These are phyloP conservation scores for Ottelia alismoides DNA, from an alignment of 106 monocot species.

Conservation along the genomic window DNA sequence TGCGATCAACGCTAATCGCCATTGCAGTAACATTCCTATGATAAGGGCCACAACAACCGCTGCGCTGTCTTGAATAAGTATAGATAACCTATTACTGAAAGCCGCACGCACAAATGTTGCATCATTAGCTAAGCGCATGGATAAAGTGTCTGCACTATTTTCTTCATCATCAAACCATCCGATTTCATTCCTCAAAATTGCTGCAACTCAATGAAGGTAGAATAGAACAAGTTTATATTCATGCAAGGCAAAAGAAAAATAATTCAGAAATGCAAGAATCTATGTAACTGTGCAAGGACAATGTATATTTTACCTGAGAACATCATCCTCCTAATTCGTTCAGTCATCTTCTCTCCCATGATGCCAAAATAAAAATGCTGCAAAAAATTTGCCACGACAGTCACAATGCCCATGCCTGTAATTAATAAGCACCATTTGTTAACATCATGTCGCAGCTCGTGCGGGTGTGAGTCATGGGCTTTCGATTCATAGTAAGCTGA, in stretches of 20 bases:
- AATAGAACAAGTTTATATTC: background rate
- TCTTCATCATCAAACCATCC: slow-evolving; percentile 97
- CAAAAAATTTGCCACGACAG: slow-evolving; percentile 83
- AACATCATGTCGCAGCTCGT: slow-evolving; percentile 51
- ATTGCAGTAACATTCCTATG: slow-evolving; percentile 72
- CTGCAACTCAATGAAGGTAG: slow-evolving; percentile 13
- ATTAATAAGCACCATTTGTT: slow-evolving; percentile 88
- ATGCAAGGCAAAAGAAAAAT: background rate
- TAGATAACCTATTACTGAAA: slow-evolving; percentile 89
- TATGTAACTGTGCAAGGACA: background rate
- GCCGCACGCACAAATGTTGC: slow-evolving; percentile 95
- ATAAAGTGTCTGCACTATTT: slow-evolving; percentile 78
- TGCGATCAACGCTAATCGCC: slow-evolving; percentile 80
- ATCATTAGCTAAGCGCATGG: slow-evolving; percentile 91
- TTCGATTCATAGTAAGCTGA: slow-evolving; percentile 62
- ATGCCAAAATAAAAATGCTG: slow-evolving; percentile 99
- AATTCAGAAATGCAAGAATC: background rate
- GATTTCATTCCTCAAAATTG: slow-evolving; percentile 85
- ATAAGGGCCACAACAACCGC: slow-evolving; percentile 67
- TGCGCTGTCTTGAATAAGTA: slow-evolving; percentile 80
- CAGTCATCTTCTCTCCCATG: slow-evolving; percentile 98
- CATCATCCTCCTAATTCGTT: slow-evolving; percentile 92
- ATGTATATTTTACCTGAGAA: slow-evolving; percentile 56
- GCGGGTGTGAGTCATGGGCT: slow-evolving; percentile 5
- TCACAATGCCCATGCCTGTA: slow-evolving; percentile 75